Conservation (phyloP, 352 stramenopile species). For the Chrysophaeum taylorii region DNA sequence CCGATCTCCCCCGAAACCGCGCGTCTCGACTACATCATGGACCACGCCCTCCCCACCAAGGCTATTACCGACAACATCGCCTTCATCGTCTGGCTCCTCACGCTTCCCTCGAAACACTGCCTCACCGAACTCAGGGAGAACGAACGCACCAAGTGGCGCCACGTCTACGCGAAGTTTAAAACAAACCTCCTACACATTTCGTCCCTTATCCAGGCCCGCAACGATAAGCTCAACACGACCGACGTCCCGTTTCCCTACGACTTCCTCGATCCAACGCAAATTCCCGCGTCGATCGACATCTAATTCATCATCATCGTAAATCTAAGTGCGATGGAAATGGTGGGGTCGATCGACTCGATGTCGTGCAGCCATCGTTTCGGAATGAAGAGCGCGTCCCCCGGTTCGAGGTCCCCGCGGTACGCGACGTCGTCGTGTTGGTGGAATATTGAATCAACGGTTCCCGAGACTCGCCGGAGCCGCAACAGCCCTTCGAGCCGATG, state of each 20-base stretch:
- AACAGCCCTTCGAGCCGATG: constrained; percentile 7
- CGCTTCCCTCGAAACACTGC: constrained; percentile 13
- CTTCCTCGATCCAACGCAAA: constrained; percentile 20
- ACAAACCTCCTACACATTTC: constrained; percentile 20
- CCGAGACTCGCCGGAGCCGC: too few species aligned
- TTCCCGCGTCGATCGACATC: constrained; percentile 25
- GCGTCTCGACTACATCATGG: constrained; percentile 5
- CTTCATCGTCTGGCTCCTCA: constrained; percentile 16
- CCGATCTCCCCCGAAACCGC: constrained; percentile 10
- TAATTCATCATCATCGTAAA: constrained; percentile 14
- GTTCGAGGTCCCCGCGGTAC: neutral
- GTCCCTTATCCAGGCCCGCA: constrained; percentile 18
- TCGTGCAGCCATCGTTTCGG: constrained; percentile 23
- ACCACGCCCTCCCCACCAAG: neutral
- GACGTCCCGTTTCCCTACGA: constrained; percentile 17
- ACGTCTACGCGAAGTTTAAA: constrained; percentile 22
- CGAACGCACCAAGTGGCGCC: neutral
- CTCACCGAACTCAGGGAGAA: constrained; percentile 14
- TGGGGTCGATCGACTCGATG: constrained; percentile 13
- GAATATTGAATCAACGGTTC: constrained; percentile 11
- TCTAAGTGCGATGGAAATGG: constrained; percentile 16
- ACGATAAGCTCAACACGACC: constrained; percentile 12
- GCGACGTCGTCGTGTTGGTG: too few species aligned
- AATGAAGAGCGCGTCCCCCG: constrained; percentile 20
- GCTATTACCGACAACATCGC: neutral